These are phyloP conservation scores for Aspergillus luchuensis DNA, from an alignment of 2,329 filamentous ascomycete species.

Conservation along the genomic window DNA sequence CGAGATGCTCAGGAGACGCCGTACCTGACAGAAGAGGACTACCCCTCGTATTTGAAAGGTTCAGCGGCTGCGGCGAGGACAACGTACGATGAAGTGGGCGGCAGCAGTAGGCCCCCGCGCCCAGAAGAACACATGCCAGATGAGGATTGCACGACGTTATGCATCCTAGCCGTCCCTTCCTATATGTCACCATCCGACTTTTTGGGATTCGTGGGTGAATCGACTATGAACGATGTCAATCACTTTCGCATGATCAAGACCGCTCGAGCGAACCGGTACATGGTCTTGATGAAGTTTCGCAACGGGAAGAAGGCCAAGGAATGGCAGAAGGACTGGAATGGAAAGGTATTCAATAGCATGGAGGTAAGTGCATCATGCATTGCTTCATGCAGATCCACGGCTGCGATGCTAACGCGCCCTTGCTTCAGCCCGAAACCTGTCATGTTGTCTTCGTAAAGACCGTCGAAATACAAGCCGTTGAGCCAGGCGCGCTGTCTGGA, in stretches of 20 bases:
- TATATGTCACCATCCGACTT: constrained; percentile 92
- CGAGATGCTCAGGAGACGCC: constrained; percentile 77
- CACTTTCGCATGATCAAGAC: constrained; percentile 96
- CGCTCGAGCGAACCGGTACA: constrained; percentile 82
- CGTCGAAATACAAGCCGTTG: constrained; percentile 76
- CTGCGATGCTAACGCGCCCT: constrained; percentile 17
- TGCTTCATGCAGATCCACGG: not conserved
- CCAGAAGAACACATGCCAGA: constrained; percentile 22
- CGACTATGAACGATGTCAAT: constrained; percentile 80
- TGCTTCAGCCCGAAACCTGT: constrained; percentile 77
- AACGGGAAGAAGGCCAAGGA: constrained; percentile 70
- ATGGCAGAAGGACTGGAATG: constrained; percentile 88
- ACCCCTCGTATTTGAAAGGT: constrained; percentile 44
- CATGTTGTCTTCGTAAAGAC: constrained; percentile 94
- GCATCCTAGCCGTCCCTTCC: constrained; percentile 90
- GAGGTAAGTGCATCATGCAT: constrained; percentile 61
- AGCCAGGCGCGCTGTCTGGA: constrained; percentile 35
- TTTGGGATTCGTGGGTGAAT: constrained; percentile 85
- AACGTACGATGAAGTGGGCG: constrained; percentile 30
- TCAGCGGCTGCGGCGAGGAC: constrained; percentile 38
- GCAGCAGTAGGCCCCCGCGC: constrained; percentile 19
- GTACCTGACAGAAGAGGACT: constrained; percentile 54
- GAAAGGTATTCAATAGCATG: constrained; percentile 88
- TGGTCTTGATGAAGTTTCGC: constrained; percentile 93
- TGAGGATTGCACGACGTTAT: constrained; percentile 80